phyloP scores from a whole-genome alignment of 169 alveolate genomes.

The Eimeria sp. region DNA sequence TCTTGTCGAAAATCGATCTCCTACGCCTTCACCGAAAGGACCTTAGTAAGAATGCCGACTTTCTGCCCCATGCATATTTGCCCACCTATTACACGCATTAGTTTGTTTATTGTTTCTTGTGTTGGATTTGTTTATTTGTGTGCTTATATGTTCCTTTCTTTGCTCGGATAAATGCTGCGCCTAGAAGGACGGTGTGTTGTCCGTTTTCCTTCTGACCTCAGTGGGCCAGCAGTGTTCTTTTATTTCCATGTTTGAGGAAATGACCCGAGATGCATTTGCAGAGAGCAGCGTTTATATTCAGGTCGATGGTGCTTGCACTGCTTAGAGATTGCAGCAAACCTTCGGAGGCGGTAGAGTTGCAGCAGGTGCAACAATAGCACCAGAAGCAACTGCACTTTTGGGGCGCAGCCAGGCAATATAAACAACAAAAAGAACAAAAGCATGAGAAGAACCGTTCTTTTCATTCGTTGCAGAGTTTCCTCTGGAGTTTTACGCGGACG shows the following conservation, averaged over 20 bases:
- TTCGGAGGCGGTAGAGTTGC: not conserved
- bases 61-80: too few relatives aligned
- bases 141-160: too few relatives aligned
- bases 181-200: too few relatives aligned
- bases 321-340: not conserved
- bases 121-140: too few relatives aligned
- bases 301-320: not conserved
- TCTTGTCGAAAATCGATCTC: constrained; percentile 94
- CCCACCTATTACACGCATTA: too few relatives aligned
- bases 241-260: too few relatives aligned
- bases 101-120: too few relatives aligned
- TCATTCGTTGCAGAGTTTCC: constrained; percentile 74
- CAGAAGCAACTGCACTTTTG: not conserved
- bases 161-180: too few relatives aligned
- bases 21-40: constrained; percentile 89
- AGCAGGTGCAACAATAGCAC: not conserved
- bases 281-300: not conserved
- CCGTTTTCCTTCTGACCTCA: too few relatives aligned
- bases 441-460: not conserved
- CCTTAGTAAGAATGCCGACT: constrained; percentile 52
- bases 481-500: constrained; percentile 82
- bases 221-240: too few relatives aligned
- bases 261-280: too few relatives aligned
- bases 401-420: not conserved
- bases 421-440: not conserved